Percentiles rank a stretch among this genome's conserved stretches.
Evolutionary conservation across 148 eudicot genomes (phyloP).

Genomic region (Limonium bicolor): DNA sequence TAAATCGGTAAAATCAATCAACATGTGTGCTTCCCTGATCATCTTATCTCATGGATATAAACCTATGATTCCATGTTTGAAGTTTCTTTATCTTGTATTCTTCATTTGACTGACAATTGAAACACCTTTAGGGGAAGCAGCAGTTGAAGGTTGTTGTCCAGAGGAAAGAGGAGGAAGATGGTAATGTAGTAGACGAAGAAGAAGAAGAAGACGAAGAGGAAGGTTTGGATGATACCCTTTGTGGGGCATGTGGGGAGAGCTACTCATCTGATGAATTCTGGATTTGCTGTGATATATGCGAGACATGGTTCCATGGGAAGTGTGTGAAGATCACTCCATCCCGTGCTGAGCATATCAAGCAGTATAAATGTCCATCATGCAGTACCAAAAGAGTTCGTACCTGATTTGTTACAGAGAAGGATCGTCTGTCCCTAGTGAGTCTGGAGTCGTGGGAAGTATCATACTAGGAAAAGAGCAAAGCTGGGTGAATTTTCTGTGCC

Average conservation of each 20-base stretch:
- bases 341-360: conserved; percentile 88
- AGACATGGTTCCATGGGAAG: conserved; percentile 91
- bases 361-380: conserved; percentile 96
- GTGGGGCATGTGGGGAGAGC: conserved; percentile 78
- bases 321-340: conserved; percentile 94
- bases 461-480: neutral
- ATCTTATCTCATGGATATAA: neutral
- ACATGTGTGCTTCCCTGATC: neutral
- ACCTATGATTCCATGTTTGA: neutral
- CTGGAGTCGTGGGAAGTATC: neutral
- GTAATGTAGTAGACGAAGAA: conserved; percentile 31
- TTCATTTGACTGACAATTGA: neutral
- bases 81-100: neutral
- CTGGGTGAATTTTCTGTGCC: neutral
- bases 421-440: no score
- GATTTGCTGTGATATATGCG: conserved; percentile 88
- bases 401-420: no score
- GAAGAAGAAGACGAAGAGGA: conserved; percentile 83
- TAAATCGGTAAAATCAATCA: conserved; percentile 30
- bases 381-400: conserved; percentile 74
- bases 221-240: conserved; percentile 66
- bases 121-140: no score
- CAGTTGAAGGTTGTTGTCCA: no score
- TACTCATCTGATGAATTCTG: conserved; percentile 76
- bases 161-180: conserved; percentile 28